phyloP scores from a whole-genome alignment of 306 rosid species.

The apple (Malus domestica) region DNA sequence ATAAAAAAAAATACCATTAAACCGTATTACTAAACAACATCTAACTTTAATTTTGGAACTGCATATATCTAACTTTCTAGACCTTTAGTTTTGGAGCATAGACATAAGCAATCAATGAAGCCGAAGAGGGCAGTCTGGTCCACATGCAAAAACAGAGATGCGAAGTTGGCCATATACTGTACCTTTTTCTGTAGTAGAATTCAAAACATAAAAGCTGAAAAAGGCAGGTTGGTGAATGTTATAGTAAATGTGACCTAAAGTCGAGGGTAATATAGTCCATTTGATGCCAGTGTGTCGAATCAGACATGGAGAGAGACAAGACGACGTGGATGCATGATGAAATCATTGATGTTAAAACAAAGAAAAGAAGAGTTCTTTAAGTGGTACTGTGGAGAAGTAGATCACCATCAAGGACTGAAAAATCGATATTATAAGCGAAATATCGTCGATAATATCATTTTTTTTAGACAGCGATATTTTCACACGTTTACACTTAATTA shows the following conservation, averaged over 20 bases:
- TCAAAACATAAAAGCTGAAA: not conserved
- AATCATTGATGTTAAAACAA: not conserved
- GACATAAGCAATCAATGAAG: not conserved
- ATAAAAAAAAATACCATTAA: accelerated
- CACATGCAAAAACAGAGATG: not conserved
- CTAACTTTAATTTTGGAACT: not conserved
- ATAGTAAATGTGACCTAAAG: not conserved
- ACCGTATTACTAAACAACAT: accelerated
- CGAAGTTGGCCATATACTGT: not conserved
- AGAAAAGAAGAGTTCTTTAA: too few species aligned
- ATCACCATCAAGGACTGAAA: too few species aligned
- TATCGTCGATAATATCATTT: too few species aligned
- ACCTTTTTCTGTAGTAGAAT: not conserved
- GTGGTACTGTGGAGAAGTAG: too few species aligned
- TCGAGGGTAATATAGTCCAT: not conserved
- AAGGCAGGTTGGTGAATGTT: not conserved
- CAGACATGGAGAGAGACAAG: not conserved
- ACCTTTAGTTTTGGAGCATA: not conserved
- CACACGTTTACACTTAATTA: too few species aligned
- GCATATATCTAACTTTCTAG: not conserved
- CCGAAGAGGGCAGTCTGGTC: not conserved
- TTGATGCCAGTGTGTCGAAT: not conserved
- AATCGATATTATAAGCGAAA: too few species aligned
- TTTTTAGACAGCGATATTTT: too few species aligned
- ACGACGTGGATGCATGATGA: constrained; percentile 5